These are phyloP conservation scores for Hydnomerulius pinastri DNA, from an alignment of 768 basidiomycete genomes.

Conservation along the genomic window DNA sequence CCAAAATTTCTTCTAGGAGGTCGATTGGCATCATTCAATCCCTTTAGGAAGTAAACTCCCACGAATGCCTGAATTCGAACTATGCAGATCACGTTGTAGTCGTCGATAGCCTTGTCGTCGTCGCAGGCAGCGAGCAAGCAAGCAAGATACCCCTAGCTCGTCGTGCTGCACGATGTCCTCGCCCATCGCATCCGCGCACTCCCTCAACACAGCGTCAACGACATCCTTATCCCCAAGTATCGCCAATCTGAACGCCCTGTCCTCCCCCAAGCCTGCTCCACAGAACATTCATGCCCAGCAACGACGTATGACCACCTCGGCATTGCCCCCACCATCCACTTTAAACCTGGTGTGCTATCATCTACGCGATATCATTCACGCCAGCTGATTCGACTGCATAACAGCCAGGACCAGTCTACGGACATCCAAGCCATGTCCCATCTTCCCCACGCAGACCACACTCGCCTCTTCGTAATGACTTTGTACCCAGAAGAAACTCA, in stretches of 20 bases:
- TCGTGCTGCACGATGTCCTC: constrained; percentile 24
- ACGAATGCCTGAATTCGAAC: constrained; percentile 17
- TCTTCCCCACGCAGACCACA: constrained; percentile 49
- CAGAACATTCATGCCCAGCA: constrained; percentile 26
- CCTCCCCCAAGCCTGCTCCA: constrained; percentile 27
- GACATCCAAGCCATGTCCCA: constrained; percentile 27
- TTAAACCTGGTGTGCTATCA: constrained; percentile 39
- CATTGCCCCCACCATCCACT: constrained; percentile 41
- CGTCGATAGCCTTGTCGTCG: constrained; percentile 21
- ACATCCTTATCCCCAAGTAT: constrained; percentile 36
- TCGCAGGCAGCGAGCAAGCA: constrained; percentile 30
- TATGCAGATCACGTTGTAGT: constrained; percentile 10
- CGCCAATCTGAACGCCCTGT: constrained; percentile 33
- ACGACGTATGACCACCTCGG: constrained; percentile 39
- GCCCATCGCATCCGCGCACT: constrained; percentile 12
- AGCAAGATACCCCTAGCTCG: constrained; percentile 18
- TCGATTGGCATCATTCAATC: background rate
- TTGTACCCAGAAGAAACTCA: constrained; percentile 49
- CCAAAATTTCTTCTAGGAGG: constrained; percentile 28
- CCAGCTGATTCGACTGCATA: constrained; percentile 14
- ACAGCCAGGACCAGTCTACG: constrained; percentile 49
- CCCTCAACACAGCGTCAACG: constrained; percentile 35
- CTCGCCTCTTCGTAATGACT: constrained; percentile 72
- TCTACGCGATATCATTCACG: background rate
- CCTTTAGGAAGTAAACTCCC: constrained; percentile 23